These are phyloP conservation scores for Diaporthe longicolla DNA, from an alignment of 2,329 filamentous ascomycete genomes.

Conservation along the genomic window DNA sequence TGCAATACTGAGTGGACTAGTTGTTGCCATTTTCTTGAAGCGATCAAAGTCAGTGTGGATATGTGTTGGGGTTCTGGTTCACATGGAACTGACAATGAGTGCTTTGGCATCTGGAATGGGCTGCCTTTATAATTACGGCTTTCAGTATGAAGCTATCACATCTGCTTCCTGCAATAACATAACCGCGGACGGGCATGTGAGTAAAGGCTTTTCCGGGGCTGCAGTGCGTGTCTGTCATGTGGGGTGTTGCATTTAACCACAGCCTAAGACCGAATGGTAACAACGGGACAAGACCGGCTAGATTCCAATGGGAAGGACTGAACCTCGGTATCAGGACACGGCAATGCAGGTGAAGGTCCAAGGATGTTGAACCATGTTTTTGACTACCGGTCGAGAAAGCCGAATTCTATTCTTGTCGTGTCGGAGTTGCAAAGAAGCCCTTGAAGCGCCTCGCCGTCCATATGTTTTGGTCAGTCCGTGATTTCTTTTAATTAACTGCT, in stretches of 20 bases:
- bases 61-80: not conserved
- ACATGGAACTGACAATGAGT: not conserved
- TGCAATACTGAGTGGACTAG: not conserved
- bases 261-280: slow-evolving; percentile 23
- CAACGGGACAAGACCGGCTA: slow-evolving; percentile 27
- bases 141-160: not conserved
- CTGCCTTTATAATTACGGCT: not conserved
- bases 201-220: not conserved
- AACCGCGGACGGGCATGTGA: not conserved
- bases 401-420: not conserved
- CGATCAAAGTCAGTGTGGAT: rapidly evolving
- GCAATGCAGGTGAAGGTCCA: slow-evolving; percentile 12
- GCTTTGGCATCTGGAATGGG: too few relatives aligned
- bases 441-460: not conserved
- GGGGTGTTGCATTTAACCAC: slow-evolving; percentile 35
- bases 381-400: not conserved
- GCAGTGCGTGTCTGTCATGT: not conserved
- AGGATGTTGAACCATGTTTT: not conserved
- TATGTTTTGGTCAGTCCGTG: too few relatives aligned
- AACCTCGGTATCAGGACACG: slow-evolving; percentile 15
- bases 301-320: slow-evolving; percentile 14
- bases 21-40: not conserved
- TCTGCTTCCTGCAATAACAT: not conserved
- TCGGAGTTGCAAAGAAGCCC: not conserved
- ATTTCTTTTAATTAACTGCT: not conserved